A percentile compares a stretch with the other conserved stretches of the same genome.
Evolutionary conservation across 2,329 filamentous ascomycete genomes (phyloP).

Genomic region (Achaetomium macrosporum): DNA sequence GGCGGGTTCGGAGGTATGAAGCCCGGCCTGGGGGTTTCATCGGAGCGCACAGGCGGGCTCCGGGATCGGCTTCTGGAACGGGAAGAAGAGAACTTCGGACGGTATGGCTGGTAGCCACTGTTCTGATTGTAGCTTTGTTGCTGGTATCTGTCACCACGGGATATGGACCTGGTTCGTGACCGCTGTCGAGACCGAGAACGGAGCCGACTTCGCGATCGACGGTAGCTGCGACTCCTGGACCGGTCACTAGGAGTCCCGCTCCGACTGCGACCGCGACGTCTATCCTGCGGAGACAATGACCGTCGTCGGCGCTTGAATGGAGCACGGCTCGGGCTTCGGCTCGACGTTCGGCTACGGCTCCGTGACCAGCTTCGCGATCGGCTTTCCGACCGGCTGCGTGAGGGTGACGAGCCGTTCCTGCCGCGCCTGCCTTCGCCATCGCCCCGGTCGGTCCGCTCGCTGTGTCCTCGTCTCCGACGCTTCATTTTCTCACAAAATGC

Average conservation of each 20-base stretch:
- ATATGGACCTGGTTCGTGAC: conserved; percentile 18
- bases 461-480: conserved; percentile 31
- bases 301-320: conserved; percentile 37
- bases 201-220: conserved; percentile 22
- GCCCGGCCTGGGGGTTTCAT: conserved; percentile 15
- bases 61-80: conserved; percentile 20
- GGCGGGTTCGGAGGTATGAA: conserved; percentile 22
- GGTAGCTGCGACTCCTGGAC: conserved; percentile 20
- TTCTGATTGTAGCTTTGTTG: conserved; percentile 7
- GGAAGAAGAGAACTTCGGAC: conserved; percentile 8
- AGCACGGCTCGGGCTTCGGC: conserved; percentile 32
- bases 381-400: conserved; percentile 28
- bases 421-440: conserved; percentile 21
- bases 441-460: conserved; percentile 15
- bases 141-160: conserved; percentile 24
- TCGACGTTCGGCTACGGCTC: conserved; percentile 29
- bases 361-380: conserved; percentile 27
- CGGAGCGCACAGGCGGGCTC: conserved; percentile 13
- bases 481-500: conserved; percentile 79
- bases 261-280: conserved; percentile 22
- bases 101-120: conserved; percentile 22
- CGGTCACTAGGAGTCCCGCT: conserved; percentile 21
- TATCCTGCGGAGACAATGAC: conserved; percentile 29
- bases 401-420: conserved; percentile 17
- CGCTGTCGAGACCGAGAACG: conserved; percentile 24